These are phyloP conservation scores for Clitoria ternatea DNA, from an alignment of 306 rosid genomes.

Conservation along the genomic window DNA sequence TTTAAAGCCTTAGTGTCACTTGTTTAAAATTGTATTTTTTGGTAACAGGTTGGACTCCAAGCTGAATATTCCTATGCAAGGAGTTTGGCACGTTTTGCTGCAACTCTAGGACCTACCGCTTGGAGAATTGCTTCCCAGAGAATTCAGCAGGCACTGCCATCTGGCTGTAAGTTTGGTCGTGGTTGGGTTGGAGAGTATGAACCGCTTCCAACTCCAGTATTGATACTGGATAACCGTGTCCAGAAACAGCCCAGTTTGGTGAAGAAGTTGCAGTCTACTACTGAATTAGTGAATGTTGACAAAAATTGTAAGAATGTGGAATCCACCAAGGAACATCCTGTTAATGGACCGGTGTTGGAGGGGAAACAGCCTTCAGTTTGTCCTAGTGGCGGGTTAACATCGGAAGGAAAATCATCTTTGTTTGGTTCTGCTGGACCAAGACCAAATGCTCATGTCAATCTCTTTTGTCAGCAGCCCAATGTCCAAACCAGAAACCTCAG, in stretches of 20 bases:
- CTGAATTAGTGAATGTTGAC: slow-evolving; percentile 43
- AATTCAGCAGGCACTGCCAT: slow-evolving; percentile 81
- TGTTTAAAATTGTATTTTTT: neutral
- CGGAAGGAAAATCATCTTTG: slow-evolving; percentile 52
- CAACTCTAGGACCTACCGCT: slow-evolving; percentile 82
- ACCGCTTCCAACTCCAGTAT: slow-evolving; percentile 91
- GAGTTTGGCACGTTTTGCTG: slow-evolving; percentile 96
- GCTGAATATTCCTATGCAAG: slow-evolving; percentile 93
- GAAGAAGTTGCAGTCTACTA: slow-evolving; percentile 35
- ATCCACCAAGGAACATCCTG: slow-evolving; percentile 39
- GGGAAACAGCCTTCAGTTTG: slow-evolving; percentile 38
- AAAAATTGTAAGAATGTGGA: slow-evolving; percentile 40
- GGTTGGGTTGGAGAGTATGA: slow-evolving; percentile 99
- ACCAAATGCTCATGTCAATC: slow-evolving; percentile 36
- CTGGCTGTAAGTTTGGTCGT: slow-evolving; percentile 82
- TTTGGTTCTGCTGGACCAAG: slow-evolving; percentile 51
- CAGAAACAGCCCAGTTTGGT: slow-evolving; percentile 51
- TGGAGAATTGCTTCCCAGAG: slow-evolving; percentile 93
- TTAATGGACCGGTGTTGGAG: slow-evolving; percentile 39
- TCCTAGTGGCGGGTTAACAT: slow-evolving; percentile 41
- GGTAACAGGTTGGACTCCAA: slow-evolving; percentile 90
- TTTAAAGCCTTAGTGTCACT: slow-evolving; percentile 17
- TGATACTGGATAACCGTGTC: slow-evolving; percentile 52
- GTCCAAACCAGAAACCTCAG: slow-evolving; percentile 40
- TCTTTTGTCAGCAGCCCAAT: slow-evolving; percentile 43